phyloP scores from a whole-genome alignment of 768 basidiomycete species.

The Steccherinum ochraceum region DNA sequence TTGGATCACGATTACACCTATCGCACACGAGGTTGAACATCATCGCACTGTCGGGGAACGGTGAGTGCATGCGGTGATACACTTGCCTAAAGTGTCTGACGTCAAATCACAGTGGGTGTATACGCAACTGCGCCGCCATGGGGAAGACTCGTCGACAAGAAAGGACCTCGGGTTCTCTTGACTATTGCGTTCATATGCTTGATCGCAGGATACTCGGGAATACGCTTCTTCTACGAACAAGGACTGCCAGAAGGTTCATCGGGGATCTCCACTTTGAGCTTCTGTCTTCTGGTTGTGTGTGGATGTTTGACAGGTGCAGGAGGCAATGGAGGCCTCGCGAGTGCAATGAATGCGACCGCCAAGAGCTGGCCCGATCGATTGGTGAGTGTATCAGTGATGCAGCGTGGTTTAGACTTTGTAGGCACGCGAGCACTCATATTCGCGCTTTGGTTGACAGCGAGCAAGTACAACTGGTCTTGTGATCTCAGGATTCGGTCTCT shows the following conservation, averaged over 20 bases:
- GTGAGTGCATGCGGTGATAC: too few relatives aligned
- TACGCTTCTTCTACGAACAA: slow-evolving; percentile 58
- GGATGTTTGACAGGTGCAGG: slow-evolving; percentile 74
- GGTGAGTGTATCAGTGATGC: too few relatives aligned
- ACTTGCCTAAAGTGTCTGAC: too few relatives aligned
- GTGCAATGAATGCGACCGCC: slow-evolving; percentile 77
- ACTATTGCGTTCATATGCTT: slow-evolving; percentile 51
- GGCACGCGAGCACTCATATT: not conserved
- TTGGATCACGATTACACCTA: slow-evolving; percentile 68
- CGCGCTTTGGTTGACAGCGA: slow-evolving; percentile 36
- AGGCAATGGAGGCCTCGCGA: slow-evolving; percentile 62
- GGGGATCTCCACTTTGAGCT: slow-evolving; percentile 32
- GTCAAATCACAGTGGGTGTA: slow-evolving; percentile 78
- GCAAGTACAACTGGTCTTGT: slow-evolving; percentile 75
- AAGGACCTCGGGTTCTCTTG: slow-evolving; percentile 67
- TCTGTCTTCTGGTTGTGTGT: slow-evolving; percentile 51
- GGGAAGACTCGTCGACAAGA: slow-evolving; percentile 72
- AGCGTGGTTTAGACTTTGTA: too few relatives aligned
- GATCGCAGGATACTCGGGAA: slow-evolving; percentile 69
- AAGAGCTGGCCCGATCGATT: slow-evolving; percentile 71
- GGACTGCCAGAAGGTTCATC: slow-evolving; percentile 26
- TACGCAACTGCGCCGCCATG: slow-evolving; percentile 71
- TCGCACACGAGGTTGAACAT: slow-evolving; percentile 79
- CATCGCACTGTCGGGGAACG: slow-evolving; percentile 72
- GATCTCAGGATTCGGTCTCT: slow-evolving; percentile 83